Conservation (phyloP, 257 asterid genomes). For the Rubia yunnanensis region DNA sequence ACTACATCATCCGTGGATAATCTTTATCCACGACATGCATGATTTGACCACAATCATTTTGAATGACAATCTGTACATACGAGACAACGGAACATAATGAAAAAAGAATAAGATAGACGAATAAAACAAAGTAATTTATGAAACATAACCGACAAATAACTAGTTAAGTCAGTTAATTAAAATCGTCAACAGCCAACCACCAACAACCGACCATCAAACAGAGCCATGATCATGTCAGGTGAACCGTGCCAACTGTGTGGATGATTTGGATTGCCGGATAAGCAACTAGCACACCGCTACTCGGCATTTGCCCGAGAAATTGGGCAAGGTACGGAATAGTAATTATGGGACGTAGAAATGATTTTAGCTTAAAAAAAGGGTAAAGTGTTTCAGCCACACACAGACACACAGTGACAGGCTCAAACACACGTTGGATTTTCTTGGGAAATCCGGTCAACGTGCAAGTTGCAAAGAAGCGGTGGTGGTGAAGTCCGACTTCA, state of each 20-base stretch:
- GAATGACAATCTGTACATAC: too few relatives aligned
- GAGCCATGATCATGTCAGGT: too few relatives aligned
- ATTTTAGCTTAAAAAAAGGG: slow-evolving; percentile 13
- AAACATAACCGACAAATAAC: too few relatives aligned
- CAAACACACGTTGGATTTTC: slow-evolving; percentile 40
- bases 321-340: background rate
- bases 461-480: background rate
- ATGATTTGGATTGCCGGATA: background rate
- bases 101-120: too few relatives aligned
- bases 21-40: too few relatives aligned
- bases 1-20: too few relatives aligned
- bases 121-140: too few relatives aligned
- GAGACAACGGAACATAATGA: too few relatives aligned
- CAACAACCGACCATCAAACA: too few relatives aligned
- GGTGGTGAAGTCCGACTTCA: slow-evolving; percentile 21
- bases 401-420: background rate
- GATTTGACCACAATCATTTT: too few relatives aligned
- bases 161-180: too few relatives aligned
- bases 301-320: background rate
- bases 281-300: background rate
- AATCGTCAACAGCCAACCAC: too few relatives aligned
- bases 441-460: slow-evolving; percentile 39
- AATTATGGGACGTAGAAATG: slow-evolving; percentile 1
- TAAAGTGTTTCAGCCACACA: slow-evolving; percentile 36
- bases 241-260: background rate